Conservation (phyloP, 805 yeast species). For the Spathaspora gorwiae region DNA sequence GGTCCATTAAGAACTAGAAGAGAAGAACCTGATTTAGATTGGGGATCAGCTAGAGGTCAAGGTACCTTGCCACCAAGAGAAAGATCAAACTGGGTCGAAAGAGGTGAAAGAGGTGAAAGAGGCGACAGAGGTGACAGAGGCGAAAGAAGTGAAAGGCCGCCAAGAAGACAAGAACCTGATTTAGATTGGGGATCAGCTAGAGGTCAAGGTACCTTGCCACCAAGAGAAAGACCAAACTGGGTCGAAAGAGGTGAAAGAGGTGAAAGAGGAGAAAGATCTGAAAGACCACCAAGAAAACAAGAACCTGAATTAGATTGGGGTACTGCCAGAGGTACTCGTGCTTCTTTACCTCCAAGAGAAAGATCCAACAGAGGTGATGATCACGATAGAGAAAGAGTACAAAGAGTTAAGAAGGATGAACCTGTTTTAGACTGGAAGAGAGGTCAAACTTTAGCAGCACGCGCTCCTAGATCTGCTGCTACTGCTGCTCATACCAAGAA, state of each 20-base stretch:
- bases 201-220: constrained; percentile 29
- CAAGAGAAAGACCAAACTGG: constrained; percentile 32
- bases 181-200: constrained; percentile 58
- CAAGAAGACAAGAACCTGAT: constrained; percentile 49
- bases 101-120: constrained; percentile 28
- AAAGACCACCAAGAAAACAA: constrained; percentile 25
- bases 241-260: constrained; percentile 15
- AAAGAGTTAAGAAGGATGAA: constrained; percentile 17
- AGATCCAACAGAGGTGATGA: constrained; percentile 22
- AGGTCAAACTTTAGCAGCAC: constrained; percentile 28
- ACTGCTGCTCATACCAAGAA: constrained; percentile 6
- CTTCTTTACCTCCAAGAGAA: constrained; percentile 33
- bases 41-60: constrained; percentile 41
- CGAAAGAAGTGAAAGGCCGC: constrained; percentile 16
- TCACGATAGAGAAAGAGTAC: constrained; percentile 32
- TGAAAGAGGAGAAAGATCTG: constrained; percentile 16
- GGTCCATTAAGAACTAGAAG: constrained; percentile 24
- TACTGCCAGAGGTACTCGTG: constrained; percentile 28
- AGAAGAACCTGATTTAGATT: constrained; percentile 42
- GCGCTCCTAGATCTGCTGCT: constrained; percentile 3
- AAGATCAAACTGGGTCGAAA: constrained; percentile 31
- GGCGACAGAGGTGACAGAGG: constrained; percentile 17
- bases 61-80: constrained; percentile 33
- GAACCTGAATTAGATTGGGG: constrained; percentile 43
- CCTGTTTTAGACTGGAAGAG: constrained; percentile 35